Base-by-base conservation (phyloP, 2,329 filamentous ascomycete genomes). In the Trichoderma polysporum region DNA sequence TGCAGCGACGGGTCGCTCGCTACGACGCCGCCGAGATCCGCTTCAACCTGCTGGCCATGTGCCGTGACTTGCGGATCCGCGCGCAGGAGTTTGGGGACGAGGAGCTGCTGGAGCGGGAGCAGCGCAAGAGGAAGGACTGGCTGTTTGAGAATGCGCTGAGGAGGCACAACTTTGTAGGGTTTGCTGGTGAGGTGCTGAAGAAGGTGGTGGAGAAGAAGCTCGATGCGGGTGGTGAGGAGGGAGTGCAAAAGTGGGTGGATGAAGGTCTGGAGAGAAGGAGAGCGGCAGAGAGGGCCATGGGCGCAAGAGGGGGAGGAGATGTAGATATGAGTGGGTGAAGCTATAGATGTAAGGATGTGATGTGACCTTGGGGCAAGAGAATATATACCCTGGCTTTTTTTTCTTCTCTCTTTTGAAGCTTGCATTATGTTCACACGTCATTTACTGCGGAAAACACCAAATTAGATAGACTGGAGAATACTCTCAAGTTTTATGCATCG, bases 11-110 rank as follows among this genome's bases (percentile, higher is more conserved):
- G 63, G 91, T 99, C 72, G 90, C 86, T 68, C 86, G 94, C 66
- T 98, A 99, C 79, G 93, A 93, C 17, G 82, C 88, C 19, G 86
- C 88, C 1, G 95, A 99, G 84, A 97, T 98, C 69, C 86, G 93
- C 52, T 99, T 99, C 83, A 99, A 99, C 78, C 84, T 99, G 63
- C 87, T 99, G 76, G 95, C 94, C 52, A 94, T 97, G 86, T 92
- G 94, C 72, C 85, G 90, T 70, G 95, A 99, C 80, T 82, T 94
- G 76, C 85, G 95, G 50, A 82, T 91, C 53, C 84, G 88, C 57
- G 94, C 94, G 35, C 84, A 85, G 66, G 92, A 96, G 77, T 87
- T 95, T 70, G 94, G 94, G 53, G 95, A 99, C 79, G 76, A 81
- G 50, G 94, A 97, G 75, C 83, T 89, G 78, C 79, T 98, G 71